Evolutionary conservation across 257 asterid genomes (phyloP).

Genomic region (Ilex asprella): DNA sequence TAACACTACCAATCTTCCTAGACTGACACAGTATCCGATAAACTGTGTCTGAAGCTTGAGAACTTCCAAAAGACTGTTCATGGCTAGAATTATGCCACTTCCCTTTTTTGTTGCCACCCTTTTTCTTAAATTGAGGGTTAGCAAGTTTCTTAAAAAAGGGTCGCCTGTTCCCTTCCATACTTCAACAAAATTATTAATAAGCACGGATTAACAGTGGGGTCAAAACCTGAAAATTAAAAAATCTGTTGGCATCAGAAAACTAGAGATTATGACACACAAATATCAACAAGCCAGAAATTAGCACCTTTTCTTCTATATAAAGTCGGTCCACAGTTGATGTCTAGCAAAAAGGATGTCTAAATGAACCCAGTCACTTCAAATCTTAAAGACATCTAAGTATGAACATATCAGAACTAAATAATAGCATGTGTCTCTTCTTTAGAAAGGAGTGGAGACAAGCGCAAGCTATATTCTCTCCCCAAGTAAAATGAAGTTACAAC

Average conservation of each 20-base stretch:
- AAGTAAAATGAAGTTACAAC: no score
- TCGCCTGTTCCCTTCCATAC: slow-evolving; percentile 56
- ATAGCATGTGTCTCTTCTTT: no score
- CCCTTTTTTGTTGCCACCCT: slow-evolving; percentile 44
- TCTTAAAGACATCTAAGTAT: no score
- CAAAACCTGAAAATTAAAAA: background rate
- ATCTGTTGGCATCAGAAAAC: background rate
- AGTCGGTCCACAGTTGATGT: background rate
- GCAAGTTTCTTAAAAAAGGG: slow-evolving; percentile 35
- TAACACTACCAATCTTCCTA: slow-evolving; percentile 67
- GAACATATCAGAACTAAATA: no score
- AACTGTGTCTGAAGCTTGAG: slow-evolving; percentile 43
- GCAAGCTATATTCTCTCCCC: no score
- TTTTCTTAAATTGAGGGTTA: slow-evolving; percentile 53
- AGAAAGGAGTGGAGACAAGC: no score
- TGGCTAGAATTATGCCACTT: slow-evolving; percentile 31
- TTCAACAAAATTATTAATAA: background rate
- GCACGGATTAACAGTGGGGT: background rate
- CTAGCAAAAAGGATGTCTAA: background rate
- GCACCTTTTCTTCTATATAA: background rate
- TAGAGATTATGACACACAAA: background rate
- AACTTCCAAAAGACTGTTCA: slow-evolving; percentile 35
- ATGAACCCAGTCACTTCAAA: background rate
- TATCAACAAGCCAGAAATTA: background rate
- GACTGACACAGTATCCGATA: slow-evolving; percentile 65